Percentiles rank a stretch among this genome's conserved stretches.
These are phyloP conservation scores for Geotrichum siamense DNA, from an alignment of 1,139 yeast species.

Conservation along the genomic window DNA sequence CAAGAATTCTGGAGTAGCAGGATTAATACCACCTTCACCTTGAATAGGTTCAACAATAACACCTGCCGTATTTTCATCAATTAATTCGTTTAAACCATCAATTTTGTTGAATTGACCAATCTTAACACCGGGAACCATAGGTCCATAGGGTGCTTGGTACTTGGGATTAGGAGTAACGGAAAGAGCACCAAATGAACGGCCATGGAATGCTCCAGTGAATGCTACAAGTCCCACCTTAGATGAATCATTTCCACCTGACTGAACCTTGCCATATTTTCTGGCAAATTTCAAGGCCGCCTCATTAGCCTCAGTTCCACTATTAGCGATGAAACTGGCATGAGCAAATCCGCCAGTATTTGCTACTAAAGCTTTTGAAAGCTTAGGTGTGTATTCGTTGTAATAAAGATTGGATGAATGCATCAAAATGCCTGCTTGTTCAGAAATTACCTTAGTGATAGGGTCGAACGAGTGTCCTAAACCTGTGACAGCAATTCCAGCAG, in stretches of 20 bases:
- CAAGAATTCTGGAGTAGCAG: constrained; percentile 57
- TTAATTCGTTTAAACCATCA: constrained; percentile 49
- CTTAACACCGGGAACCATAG: constrained; percentile 78
- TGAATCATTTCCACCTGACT: constrained; percentile 49
- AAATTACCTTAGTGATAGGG: constrained; percentile 59
- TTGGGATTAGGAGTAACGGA: constrained; percentile 89
- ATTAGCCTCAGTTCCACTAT: constrained; percentile 95
- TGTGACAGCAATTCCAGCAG: constrained; percentile 97
- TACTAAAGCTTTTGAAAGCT: constrained; percentile 64
- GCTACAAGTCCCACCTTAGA: constrained; percentile 45
- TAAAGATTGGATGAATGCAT: constrained; percentile 82
- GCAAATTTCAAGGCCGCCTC: constrained; percentile 97
- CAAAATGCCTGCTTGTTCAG: constrained; percentile 63
- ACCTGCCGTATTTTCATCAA: constrained; percentile 75
- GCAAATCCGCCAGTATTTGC: constrained; percentile 88
- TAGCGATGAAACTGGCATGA: constrained; percentile 76
- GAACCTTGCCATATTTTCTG: constrained; percentile 61
- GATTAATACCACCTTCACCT: constrained; percentile 94
- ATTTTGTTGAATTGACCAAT: constrained; percentile 57
- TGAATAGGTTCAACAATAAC: constrained; percentile 94
- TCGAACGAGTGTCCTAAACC: constrained; percentile 81
- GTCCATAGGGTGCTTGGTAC: constrained; percentile 85
- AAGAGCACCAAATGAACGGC: constrained; percentile 88
- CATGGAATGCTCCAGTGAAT: constrained; percentile 88
- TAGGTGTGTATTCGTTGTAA: constrained; percentile 79